Base-by-base conservation (phyloP, 495 filamentous ascomycete species). In the Pyrenopolyporus hunteri region DNA sequence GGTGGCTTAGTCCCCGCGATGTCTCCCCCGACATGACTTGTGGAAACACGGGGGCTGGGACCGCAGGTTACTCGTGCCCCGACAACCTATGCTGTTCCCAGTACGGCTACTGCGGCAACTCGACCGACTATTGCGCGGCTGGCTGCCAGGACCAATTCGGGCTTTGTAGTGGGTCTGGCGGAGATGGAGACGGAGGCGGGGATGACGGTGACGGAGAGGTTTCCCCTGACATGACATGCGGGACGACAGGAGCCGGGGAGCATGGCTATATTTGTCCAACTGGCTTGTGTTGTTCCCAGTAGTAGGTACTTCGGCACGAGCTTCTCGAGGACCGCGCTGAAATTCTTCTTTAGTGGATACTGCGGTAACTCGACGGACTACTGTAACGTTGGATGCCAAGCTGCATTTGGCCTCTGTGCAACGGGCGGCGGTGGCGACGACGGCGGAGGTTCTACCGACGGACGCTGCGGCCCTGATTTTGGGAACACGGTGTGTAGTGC, bases 131-230 rank as follows among this genome's bases (percentile, higher is more conserved):
- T 57, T 80, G 77, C 44, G 64, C 61, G 9, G 50, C 69, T 3
- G 75, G 74, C 9, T 80, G 77, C 36, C 76, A 79, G 50, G 56
- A 68, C 20, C 36, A 54, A 14, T 80, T 76, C 29, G 77, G 77
- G 19, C 53, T 31, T 16, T 74, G 71, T 53, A 43, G 62, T 23
- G 62, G 55, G 31, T 59, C 53, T n/a, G 61, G 55, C 40, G 55
- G 55, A 19, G 61, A 64, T 9, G 60, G 60, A 16, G 40, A 62
- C 6, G 59, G 22, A 26, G 49, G 35, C 3, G 50, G 45, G 0
- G 59, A 58, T 6, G 53, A 53, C 5, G 49, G 49, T 23, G 61
- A 64, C 26, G 61, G 61, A 39, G 55, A 35, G 4, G 14, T 20
- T 13, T 65, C 62, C 0, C 62, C 62, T n/a, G 62, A 65, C 51